These are phyloP conservation scores for Penicillium crustosum DNA, from an alignment of 2,329 filamentous ascomycete genomes.

Conservation along the genomic window DNA sequence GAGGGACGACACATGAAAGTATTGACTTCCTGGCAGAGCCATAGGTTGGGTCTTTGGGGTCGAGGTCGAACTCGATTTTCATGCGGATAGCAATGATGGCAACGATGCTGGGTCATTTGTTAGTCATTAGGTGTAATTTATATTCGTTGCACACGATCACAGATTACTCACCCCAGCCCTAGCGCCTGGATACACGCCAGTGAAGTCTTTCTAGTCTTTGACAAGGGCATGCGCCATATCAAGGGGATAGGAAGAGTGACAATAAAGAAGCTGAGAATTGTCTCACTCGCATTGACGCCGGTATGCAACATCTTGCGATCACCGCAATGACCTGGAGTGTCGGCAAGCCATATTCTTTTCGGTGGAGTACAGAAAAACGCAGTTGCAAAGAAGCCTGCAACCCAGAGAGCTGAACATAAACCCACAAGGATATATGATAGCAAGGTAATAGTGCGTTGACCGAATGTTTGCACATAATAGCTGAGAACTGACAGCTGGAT, in stretches of 20 bases:
- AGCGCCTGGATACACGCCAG: conserved; percentile 12
- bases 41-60: conserved; percentile 11
- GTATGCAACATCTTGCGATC: conserved; percentile 15
- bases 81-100: conserved; percentile 12
- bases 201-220: conserved; percentile 6
- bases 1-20: conserved; percentile 9
- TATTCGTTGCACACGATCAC: neutral
- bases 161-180: conserved; percentile 16
- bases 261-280: conserved; percentile 17
- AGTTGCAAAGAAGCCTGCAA: conserved; percentile 18
- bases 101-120: conserved; percentile 11
- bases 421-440: conserved; percentile 11
- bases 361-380: conserved; percentile 20
- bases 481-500: conserved; percentile 20
- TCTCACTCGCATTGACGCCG: conserved; percentile 9
- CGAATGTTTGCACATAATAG: conserved; percentile 18
- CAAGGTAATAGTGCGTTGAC: conserved; percentile 7
- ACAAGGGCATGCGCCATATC: conserved; percentile 7
- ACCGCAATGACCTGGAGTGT: conserved; percentile 13
- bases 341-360: conserved; percentile 14
- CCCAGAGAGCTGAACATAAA: conserved; percentile 16
- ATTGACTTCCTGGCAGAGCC: conserved; percentile 16
- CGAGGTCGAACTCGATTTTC: conserved; percentile 10
- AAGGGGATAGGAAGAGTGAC: conserved; percentile 10
- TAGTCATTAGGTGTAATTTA: neutral